phyloP scores from a whole-genome alignment of 305 asterid species.

The Fraxinus angustifolia region DNA sequence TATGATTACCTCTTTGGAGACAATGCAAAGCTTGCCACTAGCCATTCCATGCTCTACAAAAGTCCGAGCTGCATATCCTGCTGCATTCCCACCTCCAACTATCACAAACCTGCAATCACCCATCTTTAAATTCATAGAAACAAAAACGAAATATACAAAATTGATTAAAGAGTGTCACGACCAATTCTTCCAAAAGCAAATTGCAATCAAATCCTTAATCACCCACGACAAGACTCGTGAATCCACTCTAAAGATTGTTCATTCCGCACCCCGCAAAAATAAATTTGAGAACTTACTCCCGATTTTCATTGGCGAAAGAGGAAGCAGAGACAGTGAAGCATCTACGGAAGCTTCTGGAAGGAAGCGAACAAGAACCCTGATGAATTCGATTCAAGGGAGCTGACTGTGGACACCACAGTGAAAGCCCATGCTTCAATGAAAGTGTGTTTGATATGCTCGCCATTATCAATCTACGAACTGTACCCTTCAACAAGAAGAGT shows the following conservation, averaged over 20 bases:
- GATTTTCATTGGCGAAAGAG: slow-evolving; percentile 73
- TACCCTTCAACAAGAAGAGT: slow-evolving; percentile 13
- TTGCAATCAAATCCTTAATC: neutral
- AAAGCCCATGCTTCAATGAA: slow-evolving; percentile 60
- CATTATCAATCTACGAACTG: slow-evolving; percentile 52
- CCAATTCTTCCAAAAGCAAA: neutral
- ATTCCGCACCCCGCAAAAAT: neutral
- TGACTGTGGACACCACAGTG: slow-evolving; percentile 56
- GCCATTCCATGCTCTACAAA: slow-evolving; percentile 89
- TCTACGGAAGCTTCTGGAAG: slow-evolving; percentile 47
- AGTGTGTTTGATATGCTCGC: slow-evolving; percentile 49
- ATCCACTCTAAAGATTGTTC: neutral
- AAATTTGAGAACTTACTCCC: slow-evolving; percentile 51
- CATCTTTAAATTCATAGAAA: neutral
- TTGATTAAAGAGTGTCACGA: no score
- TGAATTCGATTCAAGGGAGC: slow-evolving; percentile 46
- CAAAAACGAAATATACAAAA: neutral
- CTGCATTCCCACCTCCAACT: slow-evolving; percentile 94
- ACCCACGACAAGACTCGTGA: neutral
- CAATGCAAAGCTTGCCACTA: slow-evolving; percentile 89
- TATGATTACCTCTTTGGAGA: slow-evolving; percentile 71
- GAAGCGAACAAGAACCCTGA: slow-evolving; percentile 18
- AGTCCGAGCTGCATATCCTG: slow-evolving; percentile 90
- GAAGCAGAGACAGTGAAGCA: slow-evolving; percentile 59
- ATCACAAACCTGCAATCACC: slow-evolving; percentile 57